Conservation (phyloP, 106 monocot genomes). For the Amphibolis antarctica region DNA sequence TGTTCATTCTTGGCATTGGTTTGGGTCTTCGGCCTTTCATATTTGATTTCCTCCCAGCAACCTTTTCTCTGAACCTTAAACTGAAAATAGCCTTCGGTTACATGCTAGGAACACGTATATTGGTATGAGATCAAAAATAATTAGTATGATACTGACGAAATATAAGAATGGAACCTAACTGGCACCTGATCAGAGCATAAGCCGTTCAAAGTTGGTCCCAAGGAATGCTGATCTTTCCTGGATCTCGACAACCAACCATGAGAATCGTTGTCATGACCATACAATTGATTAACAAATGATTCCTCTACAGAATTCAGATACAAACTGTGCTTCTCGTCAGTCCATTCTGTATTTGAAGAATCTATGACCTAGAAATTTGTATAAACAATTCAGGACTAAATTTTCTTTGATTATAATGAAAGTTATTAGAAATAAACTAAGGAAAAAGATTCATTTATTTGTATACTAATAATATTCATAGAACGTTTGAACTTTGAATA, state of each 20-base stretch:
- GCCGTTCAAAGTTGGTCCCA: background rate
- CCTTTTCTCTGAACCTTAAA: slow-evolving; percentile 42
- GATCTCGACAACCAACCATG: background rate
- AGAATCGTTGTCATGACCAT: slow-evolving; percentile 18
- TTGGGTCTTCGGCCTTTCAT: slow-evolving; percentile 19
- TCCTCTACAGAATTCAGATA: slow-evolving; percentile 85
- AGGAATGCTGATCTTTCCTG: background rate
- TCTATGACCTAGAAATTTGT: slow-evolving; percentile 19
- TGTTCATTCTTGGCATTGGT: slow-evolving; percentile 14
- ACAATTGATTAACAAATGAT: slow-evolving; percentile 69
- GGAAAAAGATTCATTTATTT: too few relatives aligned
- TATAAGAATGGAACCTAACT: background rate
- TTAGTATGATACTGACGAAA: too few relatives aligned
- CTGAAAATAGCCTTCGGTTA: slow-evolving; percentile 14
- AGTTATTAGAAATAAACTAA: too few relatives aligned
- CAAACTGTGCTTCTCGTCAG: slow-evolving; percentile 67
- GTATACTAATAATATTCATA: too few relatives aligned
- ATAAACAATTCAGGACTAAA: background rate
- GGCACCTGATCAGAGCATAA: slow-evolving; percentile 5
- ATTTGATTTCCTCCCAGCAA: slow-evolving; percentile 20
- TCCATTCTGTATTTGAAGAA: slow-evolving; percentile 46
- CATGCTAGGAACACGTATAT: background rate
- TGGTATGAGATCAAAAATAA: background rate
- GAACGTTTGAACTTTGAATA: too few relatives aligned
- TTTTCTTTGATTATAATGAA: too few relatives aligned